phyloP scores from a whole-genome alignment of 768 basidiomycete genomes.

The Hypholoma sublateritium region DNA sequence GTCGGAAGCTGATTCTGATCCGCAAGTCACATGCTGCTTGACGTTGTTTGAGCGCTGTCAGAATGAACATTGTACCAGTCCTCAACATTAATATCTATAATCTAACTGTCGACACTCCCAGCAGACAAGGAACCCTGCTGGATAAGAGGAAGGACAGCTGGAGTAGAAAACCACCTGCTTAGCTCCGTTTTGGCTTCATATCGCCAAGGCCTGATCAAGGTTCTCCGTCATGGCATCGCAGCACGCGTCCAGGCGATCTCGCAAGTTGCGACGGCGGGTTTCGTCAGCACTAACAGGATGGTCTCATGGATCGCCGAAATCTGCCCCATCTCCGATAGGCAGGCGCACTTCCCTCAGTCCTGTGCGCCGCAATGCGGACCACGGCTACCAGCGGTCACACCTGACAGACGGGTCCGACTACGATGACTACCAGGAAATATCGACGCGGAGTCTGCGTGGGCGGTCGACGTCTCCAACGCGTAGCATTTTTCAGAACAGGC shows the following conservation, averaged over 20 bases:
- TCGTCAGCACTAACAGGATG: constrained; percentile 28
- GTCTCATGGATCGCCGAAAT: constrained; percentile 24
- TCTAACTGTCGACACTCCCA: too few relatives aligned
- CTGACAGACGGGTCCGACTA: constrained; percentile 29
- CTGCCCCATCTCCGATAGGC: constrained; percentile 22
- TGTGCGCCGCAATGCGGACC: constrained; percentile 17
- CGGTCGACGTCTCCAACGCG: constrained; percentile 25
- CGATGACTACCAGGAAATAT: constrained; percentile 25
- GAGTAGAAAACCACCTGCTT: too few relatives aligned
- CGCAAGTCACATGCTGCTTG: too few relatives aligned
- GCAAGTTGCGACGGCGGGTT: constrained; percentile 32
- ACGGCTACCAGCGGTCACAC: constrained; percentile 20
- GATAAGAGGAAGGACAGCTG: too few relatives aligned
- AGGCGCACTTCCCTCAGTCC: constrained; percentile 29
- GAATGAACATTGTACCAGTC: too few relatives aligned
- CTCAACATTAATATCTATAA: too few relatives aligned
- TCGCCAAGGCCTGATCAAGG: too few relatives aligned
- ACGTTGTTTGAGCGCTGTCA: too few relatives aligned
- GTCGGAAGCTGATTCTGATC: too few relatives aligned
- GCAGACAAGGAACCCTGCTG: too few relatives aligned
- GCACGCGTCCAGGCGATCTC: constrained; percentile 24
- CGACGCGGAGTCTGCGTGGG: constrained; percentile 17
- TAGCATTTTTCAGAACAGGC: constrained; percentile 23
- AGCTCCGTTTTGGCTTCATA: too few relatives aligned
- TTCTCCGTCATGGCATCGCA: constrained; percentile 12